Conservation (phyloP, 306 rosid genomes). For the Trifolium dubium region DNA sequence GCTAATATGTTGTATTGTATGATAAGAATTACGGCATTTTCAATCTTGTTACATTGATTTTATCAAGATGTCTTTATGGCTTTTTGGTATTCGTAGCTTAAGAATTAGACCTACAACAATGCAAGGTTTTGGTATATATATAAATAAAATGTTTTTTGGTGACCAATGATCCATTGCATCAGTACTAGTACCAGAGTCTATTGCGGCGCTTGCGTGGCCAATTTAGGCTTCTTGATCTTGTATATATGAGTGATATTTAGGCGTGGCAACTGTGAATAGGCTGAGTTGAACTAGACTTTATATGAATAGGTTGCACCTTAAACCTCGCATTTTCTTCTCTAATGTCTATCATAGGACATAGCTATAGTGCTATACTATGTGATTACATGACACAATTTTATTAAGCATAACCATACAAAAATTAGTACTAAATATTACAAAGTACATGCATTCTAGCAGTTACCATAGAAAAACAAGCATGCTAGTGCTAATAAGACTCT, state of each 20-base stretch:
- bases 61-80: too few relatives aligned
- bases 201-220: neutral
- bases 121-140: neutral
- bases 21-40: neutral
- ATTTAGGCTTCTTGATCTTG: neutral
- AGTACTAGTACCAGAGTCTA: neutral
- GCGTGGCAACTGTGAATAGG: too few relatives aligned
- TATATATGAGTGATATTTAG: too few relatives aligned
- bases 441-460: neutral
- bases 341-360: neutral
- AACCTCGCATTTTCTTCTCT: neutral
- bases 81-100: neutral
- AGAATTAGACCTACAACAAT: neutral
- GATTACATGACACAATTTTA: neutral
- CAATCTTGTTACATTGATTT: neutral
- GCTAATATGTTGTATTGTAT: neutral
- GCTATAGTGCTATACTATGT: neutral
- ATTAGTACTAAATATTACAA: neutral
- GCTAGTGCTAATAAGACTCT: neutral
- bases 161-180: neutral
- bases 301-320: neutral
- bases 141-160: neutral
- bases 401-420: conserved; percentile 8
- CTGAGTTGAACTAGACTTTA: too few relatives aligned
- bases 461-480: neutral